Evolutionary conservation across 1,284 basidiomycete genomes (phyloP).

Genomic region (Cerioporus squamosus): DNA sequence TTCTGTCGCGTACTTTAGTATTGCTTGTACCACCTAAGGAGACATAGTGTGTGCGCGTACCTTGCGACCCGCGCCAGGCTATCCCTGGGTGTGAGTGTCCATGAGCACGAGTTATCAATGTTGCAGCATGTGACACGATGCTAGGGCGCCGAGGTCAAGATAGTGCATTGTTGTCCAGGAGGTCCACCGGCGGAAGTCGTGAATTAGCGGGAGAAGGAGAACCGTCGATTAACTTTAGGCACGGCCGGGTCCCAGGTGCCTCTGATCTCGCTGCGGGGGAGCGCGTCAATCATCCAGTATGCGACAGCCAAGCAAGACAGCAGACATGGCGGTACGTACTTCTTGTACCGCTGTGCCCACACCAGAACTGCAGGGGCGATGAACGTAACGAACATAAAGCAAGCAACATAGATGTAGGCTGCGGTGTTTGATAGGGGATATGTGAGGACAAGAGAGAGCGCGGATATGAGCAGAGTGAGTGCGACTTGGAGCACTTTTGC

Average conservation of each 20-base stretch:
- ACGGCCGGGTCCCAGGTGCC: constrained; percentile 67
- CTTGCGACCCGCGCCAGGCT: background rate
- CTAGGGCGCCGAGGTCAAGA: background rate
- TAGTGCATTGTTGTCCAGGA: background rate
- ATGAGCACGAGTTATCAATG: background rate
- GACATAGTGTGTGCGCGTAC: constrained; percentile 1
- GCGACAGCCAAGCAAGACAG: background rate
- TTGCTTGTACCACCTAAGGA: background rate
- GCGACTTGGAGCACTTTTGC: constrained; percentile 41
- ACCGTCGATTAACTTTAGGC: constrained; percentile 58
- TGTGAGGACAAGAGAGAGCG: constrained; percentile 54
- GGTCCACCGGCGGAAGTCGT: constrained; percentile 8
- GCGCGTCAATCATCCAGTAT: constrained; percentile 6
- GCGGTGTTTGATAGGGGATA: constrained; percentile 56
- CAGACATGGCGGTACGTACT: constrained; percentile 50
- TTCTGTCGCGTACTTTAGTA: background rate
- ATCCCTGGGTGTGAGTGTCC: background rate
- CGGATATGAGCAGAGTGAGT: constrained; percentile 55
- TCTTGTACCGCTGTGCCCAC: constrained; percentile 86
- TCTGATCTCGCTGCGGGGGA: constrained; percentile 48
- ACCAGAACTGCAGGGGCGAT: constrained; percentile 73
- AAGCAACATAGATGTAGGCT: constrained; percentile 52
- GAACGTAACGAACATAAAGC: constrained; percentile 65
- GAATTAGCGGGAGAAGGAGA: constrained; percentile 20
- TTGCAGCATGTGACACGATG: background rate